Percentiles rank a stretch among this genome's conserved stretches.
Evolutionary conservation across 768 basidiomycete genomes (phyloP).

Genomic region (Boletus huronensis): DNA sequence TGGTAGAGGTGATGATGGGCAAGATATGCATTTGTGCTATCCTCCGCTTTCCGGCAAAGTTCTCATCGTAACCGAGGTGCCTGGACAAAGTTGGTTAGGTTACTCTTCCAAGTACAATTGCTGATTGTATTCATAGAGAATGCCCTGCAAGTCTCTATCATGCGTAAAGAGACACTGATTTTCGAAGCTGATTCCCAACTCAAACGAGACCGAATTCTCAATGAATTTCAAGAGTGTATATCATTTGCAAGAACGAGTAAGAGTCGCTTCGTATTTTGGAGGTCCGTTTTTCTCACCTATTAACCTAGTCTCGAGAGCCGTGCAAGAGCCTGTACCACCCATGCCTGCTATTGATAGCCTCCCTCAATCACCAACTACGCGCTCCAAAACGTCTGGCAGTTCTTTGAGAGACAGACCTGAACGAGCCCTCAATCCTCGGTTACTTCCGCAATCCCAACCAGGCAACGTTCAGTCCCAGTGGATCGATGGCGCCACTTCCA

Average conservation of each 20-base stretch:
- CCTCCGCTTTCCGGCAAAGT: conserved; percentile 96
- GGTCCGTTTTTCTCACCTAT: conserved; percentile 4
- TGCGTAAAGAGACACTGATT: conserved; percentile 82
- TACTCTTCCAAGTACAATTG: background rate
- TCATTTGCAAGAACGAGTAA: conserved; percentile 72
- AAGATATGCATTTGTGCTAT: conserved; percentile 91
- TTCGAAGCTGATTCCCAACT: conserved; percentile 58
- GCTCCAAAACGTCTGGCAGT: background rate
- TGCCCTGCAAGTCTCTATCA: conserved; percentile 71
- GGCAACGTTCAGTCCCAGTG: background rate
- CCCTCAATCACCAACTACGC: conserved; percentile 24
- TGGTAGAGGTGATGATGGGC: conserved; percentile 47
- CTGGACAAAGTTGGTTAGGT: conserved; percentile 51
- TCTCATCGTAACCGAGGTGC: conserved; percentile 62
- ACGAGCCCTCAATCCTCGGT: conserved; percentile 21
- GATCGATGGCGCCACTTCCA: background rate
- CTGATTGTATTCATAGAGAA: conserved; percentile 49
- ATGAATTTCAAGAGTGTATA: conserved; percentile 79
- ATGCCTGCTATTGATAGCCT: conserved; percentile 46
- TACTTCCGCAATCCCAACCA: conserved; percentile 3
- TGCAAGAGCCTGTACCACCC: conserved; percentile 67
- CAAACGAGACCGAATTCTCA: conserved; percentile 58
- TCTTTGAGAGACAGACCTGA: conserved; percentile 17
- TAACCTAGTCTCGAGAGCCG: conserved; percentile 49
- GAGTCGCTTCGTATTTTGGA: conserved; percentile 24